Evolutionary conservation across 768 basidiomycete species (phyloP).

Genomic region (Lactarius akahatsu): DNA sequence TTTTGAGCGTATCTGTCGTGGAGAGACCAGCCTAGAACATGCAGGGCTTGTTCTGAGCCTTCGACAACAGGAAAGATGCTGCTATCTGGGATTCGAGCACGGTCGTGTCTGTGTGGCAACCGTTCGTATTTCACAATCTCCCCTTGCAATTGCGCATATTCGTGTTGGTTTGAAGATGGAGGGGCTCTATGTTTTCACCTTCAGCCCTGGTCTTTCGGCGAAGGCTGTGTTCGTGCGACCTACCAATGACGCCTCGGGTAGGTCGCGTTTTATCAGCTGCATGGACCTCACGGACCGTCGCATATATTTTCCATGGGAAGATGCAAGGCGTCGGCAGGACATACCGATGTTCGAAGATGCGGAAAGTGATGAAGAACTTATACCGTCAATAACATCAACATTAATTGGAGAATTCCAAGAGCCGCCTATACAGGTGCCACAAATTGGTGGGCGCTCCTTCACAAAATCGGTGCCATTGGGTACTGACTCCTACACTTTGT

Average conservation of each 20-base stretch:
- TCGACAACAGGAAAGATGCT: background rate
- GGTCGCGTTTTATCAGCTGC: background rate
- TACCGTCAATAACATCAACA: background rate
- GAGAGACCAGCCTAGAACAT: background rate
- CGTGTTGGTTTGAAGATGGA: background rate
- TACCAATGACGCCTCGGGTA: background rate
- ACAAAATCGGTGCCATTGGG: background rate
- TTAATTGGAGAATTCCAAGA: too few relatives aligned
- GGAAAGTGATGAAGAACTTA: background rate
- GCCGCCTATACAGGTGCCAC: background rate
- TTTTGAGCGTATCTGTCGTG: slow-evolving; percentile 33
- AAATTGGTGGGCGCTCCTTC: background rate
- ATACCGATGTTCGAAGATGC: slow-evolving; percentile 12
- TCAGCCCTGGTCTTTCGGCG: background rate
- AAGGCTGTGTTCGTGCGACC: background rate
- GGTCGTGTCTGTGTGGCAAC: slow-evolving; percentile 17
- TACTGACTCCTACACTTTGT: background rate
- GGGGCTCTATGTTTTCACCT: slow-evolving; percentile 12
- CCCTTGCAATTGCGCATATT: background rate
- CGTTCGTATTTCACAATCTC: background rate
- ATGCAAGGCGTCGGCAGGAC: slow-evolving; percentile 3
- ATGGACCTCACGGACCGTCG: background rate
- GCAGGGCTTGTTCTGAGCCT: background rate
- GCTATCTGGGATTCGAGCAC: slow-evolving; percentile 13
- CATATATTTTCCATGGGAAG: background rate